phyloP scores from a whole-genome alignment of 805 yeast species.

The Saturnispora galanensis region DNA sequence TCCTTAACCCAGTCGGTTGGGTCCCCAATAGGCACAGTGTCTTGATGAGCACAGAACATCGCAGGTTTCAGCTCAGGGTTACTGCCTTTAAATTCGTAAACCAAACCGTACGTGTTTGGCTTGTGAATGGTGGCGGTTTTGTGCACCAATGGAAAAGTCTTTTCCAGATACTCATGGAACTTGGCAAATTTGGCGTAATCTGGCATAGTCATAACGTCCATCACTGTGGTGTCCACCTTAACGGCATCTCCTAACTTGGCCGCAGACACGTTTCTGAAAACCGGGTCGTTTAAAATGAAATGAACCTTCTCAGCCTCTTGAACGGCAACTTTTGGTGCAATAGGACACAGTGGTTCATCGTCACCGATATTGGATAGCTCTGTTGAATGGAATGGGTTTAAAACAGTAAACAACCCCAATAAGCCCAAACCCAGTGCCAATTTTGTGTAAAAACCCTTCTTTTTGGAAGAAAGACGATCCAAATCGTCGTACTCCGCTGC shows the following conservation, averaged over 20 bases:
- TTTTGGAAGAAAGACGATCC: not conserved
- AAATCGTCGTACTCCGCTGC: not conserved
- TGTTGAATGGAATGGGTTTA: conserved; percentile 1
- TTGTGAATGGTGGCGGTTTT: conserved; percentile 34
- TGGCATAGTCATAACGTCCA: conserved; percentile 12
- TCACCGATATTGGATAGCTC: not conserved
- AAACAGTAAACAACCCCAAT: not conserved
- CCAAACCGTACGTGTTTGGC: conserved; percentile 54
- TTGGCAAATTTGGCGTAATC: conserved; percentile 17
- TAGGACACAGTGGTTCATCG: conserved; percentile 16
- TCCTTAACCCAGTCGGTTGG: conserved; percentile 50
- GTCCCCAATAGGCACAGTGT: conserved; percentile 69
- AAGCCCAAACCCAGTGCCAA: not conserved
- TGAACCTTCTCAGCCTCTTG: conserved; percentile 10
- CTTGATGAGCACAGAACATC: conserved; percentile 67
- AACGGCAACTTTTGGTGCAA: conserved; percentile 17
- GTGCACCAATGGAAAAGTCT: conserved; percentile 27
- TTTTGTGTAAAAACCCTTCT: not conserved
- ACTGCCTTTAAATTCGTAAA: conserved; percentile 55
- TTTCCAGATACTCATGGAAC: conserved; percentile 15
- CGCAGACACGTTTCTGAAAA: conserved; percentile 29
- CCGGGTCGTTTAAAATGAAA: conserved; percentile 26
- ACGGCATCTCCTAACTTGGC: conserved; percentile 38
- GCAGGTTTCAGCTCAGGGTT: conserved; percentile 45
- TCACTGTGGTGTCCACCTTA: conserved; percentile 42